These are phyloP conservation scores for Leishmania mexicana DNA, from an alignment of 208 protist genomes.

Conservation along the genomic window DNA sequence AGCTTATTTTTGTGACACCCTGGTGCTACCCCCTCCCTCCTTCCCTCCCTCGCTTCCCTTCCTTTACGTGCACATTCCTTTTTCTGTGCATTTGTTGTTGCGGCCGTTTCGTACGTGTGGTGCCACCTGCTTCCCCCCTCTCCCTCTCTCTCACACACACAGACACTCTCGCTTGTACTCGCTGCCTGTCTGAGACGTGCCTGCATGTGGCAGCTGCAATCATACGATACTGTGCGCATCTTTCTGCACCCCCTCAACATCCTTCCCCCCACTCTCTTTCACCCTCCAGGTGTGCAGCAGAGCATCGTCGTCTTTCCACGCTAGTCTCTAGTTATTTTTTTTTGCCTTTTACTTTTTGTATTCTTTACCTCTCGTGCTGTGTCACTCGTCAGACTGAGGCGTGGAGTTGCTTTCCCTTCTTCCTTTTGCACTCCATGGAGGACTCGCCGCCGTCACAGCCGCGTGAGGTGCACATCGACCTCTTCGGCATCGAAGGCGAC, in stretches of 20 bases:
- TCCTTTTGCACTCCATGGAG: neutral
- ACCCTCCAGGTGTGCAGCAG: neutral
- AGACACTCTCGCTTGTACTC: neutral
- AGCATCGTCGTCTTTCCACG: neutral
- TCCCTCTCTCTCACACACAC: neutral
- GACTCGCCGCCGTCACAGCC: neutral
- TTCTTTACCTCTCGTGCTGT: conserved; percentile 3
- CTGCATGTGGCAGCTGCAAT: neutral
- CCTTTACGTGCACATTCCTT: neutral
- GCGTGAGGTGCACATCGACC: neutral
- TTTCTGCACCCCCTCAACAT: neutral
- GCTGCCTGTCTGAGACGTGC: neutral
- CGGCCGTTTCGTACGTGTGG: neutral
- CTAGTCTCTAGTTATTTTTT: neutral
- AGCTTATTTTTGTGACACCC: neutral
- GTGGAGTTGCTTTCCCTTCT: neutral
- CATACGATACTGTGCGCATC: neutral
- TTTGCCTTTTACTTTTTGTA: conserved; percentile 16
- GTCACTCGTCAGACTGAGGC: neutral
- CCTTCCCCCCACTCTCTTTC: neutral
- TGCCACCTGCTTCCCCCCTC: neutral
- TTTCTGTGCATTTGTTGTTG: neutral
- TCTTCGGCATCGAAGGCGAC: neutral
- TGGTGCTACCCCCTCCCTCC: neutral
- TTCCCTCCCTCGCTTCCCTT: neutral